Conservation (phyloP, 345 rosid genomes). For the Citrus unshiu region DNA sequence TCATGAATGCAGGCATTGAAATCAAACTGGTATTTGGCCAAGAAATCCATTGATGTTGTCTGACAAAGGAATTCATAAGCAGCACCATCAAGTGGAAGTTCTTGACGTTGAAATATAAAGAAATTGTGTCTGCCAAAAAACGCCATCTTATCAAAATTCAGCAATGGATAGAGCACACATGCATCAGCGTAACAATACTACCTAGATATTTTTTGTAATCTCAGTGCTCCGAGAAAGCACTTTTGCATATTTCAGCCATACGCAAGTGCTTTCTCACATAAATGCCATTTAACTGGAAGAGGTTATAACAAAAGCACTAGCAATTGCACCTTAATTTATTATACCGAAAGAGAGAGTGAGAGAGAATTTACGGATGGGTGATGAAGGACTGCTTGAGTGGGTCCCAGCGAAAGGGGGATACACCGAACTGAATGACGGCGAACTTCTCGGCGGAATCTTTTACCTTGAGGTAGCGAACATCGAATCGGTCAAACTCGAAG, state of each 20-base stretch:
- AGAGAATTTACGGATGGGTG: conserved; percentile 50
- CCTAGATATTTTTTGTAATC: not conserved
- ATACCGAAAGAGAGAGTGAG: not conserved
- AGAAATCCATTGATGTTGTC: conserved; percentile 77
- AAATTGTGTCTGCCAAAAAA: conserved; percentile 64
- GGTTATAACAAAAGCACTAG: not conserved
- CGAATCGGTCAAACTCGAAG: conserved; percentile 73
- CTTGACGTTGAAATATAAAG: conserved; percentile 75
- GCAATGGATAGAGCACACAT: not conserved
- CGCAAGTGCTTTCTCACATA: not conserved
- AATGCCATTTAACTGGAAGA: too few relatives aligned
- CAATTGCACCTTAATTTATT: not conserved
- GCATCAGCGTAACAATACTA: not conserved
- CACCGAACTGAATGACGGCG: conserved; percentile 93
- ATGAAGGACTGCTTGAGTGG: conserved; percentile 51
- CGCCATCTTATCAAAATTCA: conserved; percentile 1
- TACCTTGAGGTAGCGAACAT: conserved; percentile 75
- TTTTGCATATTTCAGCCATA: not conserved
- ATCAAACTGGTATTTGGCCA: conserved; percentile 87
- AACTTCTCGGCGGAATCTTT: conserved; percentile 96
- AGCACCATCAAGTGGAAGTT: conserved; percentile 45
- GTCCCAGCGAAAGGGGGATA: conserved; percentile 96
- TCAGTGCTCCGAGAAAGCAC: not conserved
- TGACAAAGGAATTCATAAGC: conserved; percentile 83
- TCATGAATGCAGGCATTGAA: conserved; percentile 77